Conservation (phyloP, 2,329 filamentous ascomycete genomes). For the Diaporthe australafricana region DNA sequence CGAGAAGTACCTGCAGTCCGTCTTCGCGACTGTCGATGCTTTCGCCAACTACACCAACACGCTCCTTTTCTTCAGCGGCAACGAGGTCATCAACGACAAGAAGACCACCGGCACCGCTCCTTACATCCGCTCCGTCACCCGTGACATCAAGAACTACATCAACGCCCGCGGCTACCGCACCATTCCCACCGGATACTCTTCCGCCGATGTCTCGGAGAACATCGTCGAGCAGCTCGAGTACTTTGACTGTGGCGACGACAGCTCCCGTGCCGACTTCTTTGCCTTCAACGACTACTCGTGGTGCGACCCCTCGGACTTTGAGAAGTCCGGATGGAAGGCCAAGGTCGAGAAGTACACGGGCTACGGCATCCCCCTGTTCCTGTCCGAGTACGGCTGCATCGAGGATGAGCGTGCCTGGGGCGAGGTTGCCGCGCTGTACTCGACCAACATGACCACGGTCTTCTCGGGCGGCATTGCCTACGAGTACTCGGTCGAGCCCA, state of each 20-base stretch:
- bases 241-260: conserved; percentile 92
- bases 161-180: conserved; percentile 69
- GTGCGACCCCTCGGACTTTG: conserved; percentile 79
- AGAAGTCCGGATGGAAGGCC: conserved; percentile 81
- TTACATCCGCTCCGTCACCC: conserved; percentile 82
- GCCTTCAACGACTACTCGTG: conserved; percentile 87
- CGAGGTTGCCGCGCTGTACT: conserved; percentile 85
- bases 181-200: conserved; percentile 81
- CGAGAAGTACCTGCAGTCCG: conserved; percentile 81
- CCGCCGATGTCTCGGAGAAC: conserved; percentile 86
- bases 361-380: conserved; percentile 91
- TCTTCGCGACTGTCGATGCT: conserved; percentile 89
- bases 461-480: conserved; percentile 98
- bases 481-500: conserved; percentile 87
- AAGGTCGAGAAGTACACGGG: conserved; percentile 90
- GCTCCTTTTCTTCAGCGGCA: conserved; percentile 85
- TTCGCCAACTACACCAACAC: conserved; percentile 89
- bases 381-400: conserved; percentile 94
- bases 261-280: conserved; percentile 88
- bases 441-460: conserved; percentile 82
- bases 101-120: conserved; percentile 74
- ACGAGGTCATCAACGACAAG: conserved; percentile 81
- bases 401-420: conserved; percentile 84
- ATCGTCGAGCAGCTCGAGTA: conserved; percentile 88
- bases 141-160: conserved; percentile 81